Evolutionary conservation across 495 filamentous ascomycete genomes (phyloP).

Genomic region (Neurospora africana): DNA sequence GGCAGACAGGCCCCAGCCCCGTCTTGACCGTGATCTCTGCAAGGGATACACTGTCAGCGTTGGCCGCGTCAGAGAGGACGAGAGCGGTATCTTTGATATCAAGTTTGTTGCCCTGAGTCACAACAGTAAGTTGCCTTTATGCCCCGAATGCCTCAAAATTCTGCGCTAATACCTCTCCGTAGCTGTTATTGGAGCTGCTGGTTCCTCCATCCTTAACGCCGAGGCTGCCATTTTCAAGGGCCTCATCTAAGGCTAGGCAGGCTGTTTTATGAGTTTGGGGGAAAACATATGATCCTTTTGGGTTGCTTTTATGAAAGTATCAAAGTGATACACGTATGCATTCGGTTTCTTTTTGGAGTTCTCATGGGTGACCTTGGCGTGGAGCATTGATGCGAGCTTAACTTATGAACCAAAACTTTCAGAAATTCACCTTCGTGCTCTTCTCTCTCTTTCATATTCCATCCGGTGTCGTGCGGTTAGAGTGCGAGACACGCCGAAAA

Average conservation of each 20-base stretch:
- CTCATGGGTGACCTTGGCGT: background rate
- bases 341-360: background rate
- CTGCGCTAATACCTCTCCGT: conserved; percentile 3
- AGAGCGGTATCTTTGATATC: conserved; percentile 69
- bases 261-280: background rate
- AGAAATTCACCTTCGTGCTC: background rate
- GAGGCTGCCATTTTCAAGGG: conserved; percentile 89
- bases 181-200: conserved; percentile 89
- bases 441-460: background rate
- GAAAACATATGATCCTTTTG: background rate
- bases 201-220: conserved; percentile 87
- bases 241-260: conserved; percentile 45
- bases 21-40: conserved; percentile 65
- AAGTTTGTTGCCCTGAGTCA: conserved; percentile 76
- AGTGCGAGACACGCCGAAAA: background rate
- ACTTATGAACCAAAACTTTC: background rate
- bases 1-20: conserved; percentile 72
- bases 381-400: background rate
- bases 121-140: conserved; percentile 52
- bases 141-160: background rate
- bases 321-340: background rate
- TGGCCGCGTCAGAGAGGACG: conserved; percentile 62
- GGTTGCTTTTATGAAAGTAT: background rate
- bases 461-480: background rate
- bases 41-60: conserved; percentile 75